phyloP scores from a whole-genome alignment of 1,284 basidiomycete species.

The Agroathelia rolfsii region DNA sequence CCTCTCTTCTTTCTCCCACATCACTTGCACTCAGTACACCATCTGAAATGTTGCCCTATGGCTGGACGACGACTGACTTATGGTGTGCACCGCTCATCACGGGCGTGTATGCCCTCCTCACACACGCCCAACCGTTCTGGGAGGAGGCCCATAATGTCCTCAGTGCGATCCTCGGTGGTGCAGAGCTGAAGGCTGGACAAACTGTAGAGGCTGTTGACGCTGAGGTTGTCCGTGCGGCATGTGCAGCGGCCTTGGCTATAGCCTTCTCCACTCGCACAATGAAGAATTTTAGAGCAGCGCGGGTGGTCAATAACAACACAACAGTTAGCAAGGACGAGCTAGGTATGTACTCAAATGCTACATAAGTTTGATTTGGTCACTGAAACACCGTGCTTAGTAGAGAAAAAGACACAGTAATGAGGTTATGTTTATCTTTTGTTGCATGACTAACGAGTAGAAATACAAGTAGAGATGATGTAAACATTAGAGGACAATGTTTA shows the following conservation, averaged over 20 bases:
- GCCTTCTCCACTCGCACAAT: conserved; percentile 49
- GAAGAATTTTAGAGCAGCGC: conserved; percentile 55
- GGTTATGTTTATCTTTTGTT: too few species aligned
- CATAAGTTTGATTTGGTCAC: too few species aligned
- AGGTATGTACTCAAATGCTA: too few species aligned
- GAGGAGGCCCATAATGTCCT: conserved; percentile 43
- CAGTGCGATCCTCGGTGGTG: conserved; percentile 28
- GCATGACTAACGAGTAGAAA: too few species aligned
- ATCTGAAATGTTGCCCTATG: conserved; percentile 57
- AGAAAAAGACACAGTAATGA: too few species aligned
- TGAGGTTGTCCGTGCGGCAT: conserved; percentile 56
- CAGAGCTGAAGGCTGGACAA: conserved; percentile 18
- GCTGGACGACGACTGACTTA: conserved; percentile 65
- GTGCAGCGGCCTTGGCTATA: conserved; percentile 46
- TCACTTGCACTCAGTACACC: conserved; percentile 55
- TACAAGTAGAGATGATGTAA: too few species aligned
- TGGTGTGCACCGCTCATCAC: conserved; percentile 68
- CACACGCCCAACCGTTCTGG: conserved; percentile 74
- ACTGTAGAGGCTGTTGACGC: conserved; percentile 40
- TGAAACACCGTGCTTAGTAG: too few species aligned
- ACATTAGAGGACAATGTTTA: too few species aligned
- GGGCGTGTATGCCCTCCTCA: conserved; percentile 61
- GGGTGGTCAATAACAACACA: too few species aligned
- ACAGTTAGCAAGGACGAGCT: too few species aligned
- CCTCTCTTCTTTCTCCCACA: conserved; percentile 61